Percentiles rank a stretch among this genome's conserved stretches.
These are phyloP conservation scores for Chlorophyllum brunneum DNA, from an alignment of 768 basidiomycete genomes.

Conservation along the genomic window DNA sequence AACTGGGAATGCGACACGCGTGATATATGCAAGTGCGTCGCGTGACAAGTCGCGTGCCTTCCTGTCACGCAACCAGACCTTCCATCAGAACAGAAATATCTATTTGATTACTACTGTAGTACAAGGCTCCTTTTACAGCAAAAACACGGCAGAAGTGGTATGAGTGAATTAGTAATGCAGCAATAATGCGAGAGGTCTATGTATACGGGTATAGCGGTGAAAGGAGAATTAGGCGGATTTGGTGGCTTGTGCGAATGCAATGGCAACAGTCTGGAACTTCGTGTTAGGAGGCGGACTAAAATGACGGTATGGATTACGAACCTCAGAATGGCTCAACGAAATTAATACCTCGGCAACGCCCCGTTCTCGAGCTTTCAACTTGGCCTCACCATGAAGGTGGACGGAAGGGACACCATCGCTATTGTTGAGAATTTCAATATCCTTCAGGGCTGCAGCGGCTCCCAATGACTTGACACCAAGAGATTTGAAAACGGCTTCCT, in stretches of 20 bases:
- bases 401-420: slow-evolving; percentile 78
- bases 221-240: slow-evolving; percentile 17
- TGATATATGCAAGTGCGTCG: not conserved
- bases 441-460: slow-evolving; percentile 92
- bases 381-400: slow-evolving; percentile 74
- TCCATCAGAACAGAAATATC: not conserved
- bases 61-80: not conserved
- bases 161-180: not conserved
- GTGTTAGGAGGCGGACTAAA: slow-evolving; percentile 1
- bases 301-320: slow-evolving; percentile 30
- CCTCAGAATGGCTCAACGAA: slow-evolving; percentile 92
- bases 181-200: not conserved
- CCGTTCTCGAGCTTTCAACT: slow-evolving; percentile 64
- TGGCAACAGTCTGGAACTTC: slow-evolving; percentile 64
- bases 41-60: not conserved
- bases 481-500: slow-evolving; percentile 97
- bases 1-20: no score
- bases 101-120: slow-evolving; percentile 9
- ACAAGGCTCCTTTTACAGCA: slow-evolving; percentile 5
- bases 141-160: not conserved
- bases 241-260: slow-evolving; percentile 84
- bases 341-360: slow-evolving; percentile 74
- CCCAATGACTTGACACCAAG: slow-evolving; percentile 88
- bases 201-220: slow-evolving; percentile 3
- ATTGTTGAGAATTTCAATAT: slow-evolving; percentile 91